Conservation (phyloP, 2,329 filamentous ascomycete genomes). For the Stachybotrys elegans region DNA sequence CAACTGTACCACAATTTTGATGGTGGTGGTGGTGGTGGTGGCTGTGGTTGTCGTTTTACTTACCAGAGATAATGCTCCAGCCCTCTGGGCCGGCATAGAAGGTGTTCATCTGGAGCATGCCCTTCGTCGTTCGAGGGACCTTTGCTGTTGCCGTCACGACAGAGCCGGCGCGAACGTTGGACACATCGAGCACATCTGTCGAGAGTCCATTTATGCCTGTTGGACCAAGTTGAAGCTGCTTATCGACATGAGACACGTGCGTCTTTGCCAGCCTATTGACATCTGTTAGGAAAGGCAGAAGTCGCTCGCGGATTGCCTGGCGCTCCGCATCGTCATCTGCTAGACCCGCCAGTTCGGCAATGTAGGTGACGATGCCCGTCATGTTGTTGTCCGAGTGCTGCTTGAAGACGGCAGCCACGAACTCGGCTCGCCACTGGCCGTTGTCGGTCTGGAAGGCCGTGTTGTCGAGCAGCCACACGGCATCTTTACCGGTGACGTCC, state of each 20-base stretch:
- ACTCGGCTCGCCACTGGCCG: conserved; percentile 71
- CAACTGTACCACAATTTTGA: no score
- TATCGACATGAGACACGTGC: conserved; percentile 52
- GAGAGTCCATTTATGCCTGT: conserved; percentile 69
- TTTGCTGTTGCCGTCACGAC: conserved; percentile 41
- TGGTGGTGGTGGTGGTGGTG: no score
- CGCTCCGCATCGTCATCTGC: conserved; percentile 53
- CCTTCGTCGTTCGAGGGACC: conserved; percentile 47
- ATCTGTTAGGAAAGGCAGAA: conserved; percentile 74
- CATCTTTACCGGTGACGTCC: conserved; percentile 59
- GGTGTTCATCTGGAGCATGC: conserved; percentile 61
- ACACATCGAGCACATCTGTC: conserved; percentile 53
- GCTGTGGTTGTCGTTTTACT: no score
- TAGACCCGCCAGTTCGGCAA: conserved; percentile 66
- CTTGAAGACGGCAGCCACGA: conserved; percentile 76
- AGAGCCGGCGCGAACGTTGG: conserved; percentile 39
- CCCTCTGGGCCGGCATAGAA: conserved; percentile 71
- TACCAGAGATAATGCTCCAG: conserved; percentile 77
- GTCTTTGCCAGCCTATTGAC: conserved; percentile 67
- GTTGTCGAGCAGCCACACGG: conserved; percentile 87
- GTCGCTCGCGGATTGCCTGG: conserved; percentile 57
- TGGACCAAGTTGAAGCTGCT: conserved; percentile 56
- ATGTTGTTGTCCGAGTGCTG: conserved; percentile 63
- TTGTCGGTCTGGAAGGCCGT: conserved; percentile 62
- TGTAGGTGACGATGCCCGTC: conserved; percentile 61